Evolutionary conservation across 23 red algal species (phyloP).

Genomic region (Agarophyton chilense): DNA sequence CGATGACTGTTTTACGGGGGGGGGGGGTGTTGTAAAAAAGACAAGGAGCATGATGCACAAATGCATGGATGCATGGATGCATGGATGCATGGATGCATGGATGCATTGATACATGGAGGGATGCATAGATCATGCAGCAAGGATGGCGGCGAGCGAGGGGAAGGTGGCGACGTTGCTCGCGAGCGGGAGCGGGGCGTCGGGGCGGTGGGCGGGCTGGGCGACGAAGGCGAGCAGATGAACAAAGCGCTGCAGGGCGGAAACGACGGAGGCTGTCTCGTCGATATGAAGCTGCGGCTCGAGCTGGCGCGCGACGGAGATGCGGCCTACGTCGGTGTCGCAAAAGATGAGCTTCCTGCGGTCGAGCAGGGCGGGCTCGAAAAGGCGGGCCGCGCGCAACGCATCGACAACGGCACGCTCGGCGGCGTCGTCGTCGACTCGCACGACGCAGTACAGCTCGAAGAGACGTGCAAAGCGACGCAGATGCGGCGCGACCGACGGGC

Average conservation of each 20-base stretch:
- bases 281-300: conserved; percentile 80
- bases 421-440: conserved; percentile 62
- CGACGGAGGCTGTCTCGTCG: conserved; percentile 63
- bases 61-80: too few species aligned
- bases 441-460: conserved; percentile 72
- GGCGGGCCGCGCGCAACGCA: conserved; percentile 51
- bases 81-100: too few species aligned
- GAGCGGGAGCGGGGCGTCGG: not conserved
- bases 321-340: conserved; percentile 77
- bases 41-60: too few species aligned
- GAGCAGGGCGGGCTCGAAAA: conserved; percentile 60
- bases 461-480: conserved; percentile 27
- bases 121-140: not conserved
- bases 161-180: conserved; percentile 23
- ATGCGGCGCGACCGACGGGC: not conserved
- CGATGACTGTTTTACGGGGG: too few species aligned
- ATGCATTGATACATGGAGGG: too few species aligned
- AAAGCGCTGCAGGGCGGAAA: conserved; percentile 72
- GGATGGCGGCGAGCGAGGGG: conserved; percentile 26
- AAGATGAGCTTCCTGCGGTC: conserved; percentile 75
- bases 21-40: too few species aligned
- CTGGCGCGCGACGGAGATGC: conserved; percentile 71
- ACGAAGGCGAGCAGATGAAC: conserved; percentile 56
- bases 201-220: not conserved
- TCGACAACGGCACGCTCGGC: conserved; percentile 38